Percentiles rank a stretch among this genome's conserved stretches.
These are phyloP conservation scores for Gossypium mustelinum DNA, from an alignment of 345 rosid species.

Conservation along the genomic window DNA sequence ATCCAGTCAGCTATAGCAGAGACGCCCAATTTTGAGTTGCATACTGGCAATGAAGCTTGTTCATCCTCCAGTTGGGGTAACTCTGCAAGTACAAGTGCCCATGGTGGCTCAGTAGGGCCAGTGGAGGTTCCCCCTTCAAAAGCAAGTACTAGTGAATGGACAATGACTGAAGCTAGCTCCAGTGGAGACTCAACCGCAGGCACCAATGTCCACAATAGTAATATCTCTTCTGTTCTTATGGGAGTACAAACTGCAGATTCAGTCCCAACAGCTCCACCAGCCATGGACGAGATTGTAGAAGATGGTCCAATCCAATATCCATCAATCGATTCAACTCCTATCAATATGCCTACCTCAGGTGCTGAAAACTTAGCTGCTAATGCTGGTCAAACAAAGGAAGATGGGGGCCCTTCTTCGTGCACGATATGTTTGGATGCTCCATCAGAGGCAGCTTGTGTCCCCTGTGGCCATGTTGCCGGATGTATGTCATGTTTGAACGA, in stretches of 20 bases:
- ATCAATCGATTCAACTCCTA: slow-evolving; percentile 56
- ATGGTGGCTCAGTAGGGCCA: slow-evolving; percentile 22
- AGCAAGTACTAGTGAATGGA: slow-evolving; percentile 25
- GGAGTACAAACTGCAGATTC: slow-evolving; percentile 26
- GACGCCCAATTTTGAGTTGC: slow-evolving; percentile 30
- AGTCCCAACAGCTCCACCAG: slow-evolving; percentile 66
- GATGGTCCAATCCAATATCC: slow-evolving; percentile 82
- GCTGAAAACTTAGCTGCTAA: slow-evolving; percentile 23
- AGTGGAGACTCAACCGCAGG: slow-evolving; percentile 22
- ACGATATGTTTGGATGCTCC: slow-evolving; percentile 90
- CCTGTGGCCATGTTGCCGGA: slow-evolving; percentile 97
- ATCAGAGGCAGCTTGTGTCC: slow-evolving; percentile 89
- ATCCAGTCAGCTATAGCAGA: slow-evolving; percentile 53
- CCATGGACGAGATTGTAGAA: slow-evolving; percentile 35
- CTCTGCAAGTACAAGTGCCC: slow-evolving; percentile 18
- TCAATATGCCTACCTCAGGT: slow-evolving; percentile 36
- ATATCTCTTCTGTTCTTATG: slow-evolving; percentile 13
- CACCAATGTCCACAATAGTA: slow-evolving; percentile 15
- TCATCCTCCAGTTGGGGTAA: slow-evolving; percentile 38
- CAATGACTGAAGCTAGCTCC: slow-evolving; percentile 24
- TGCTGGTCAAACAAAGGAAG: slow-evolving; percentile 40
- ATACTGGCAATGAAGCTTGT: slow-evolving; percentile 34
- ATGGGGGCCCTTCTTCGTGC: slow-evolving; percentile 50
- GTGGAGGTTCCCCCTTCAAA: slow-evolving; percentile 27
- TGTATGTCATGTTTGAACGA: slow-evolving; percentile 90